These are phyloP conservation scores for Acorus gramineus DNA, from an alignment of 106 monocot genomes.

Conservation along the genomic window DNA sequence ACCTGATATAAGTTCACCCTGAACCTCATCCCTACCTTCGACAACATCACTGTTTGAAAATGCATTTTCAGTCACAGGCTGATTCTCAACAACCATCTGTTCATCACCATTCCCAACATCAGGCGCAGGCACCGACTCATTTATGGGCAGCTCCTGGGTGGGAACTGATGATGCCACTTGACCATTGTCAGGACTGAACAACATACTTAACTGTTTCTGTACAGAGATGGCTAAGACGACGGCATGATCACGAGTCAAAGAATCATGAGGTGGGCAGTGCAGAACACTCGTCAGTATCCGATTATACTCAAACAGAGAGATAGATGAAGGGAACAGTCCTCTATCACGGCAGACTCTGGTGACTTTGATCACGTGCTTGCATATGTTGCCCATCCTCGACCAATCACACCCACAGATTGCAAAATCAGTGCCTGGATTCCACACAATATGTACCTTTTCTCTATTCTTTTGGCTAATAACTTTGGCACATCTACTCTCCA, in stretches of 20 bases:
- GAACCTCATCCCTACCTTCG: not conserved
- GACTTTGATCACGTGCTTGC: slow-evolving; percentile 70
- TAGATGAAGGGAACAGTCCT: slow-evolving; percentile 32
- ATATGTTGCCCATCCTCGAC: slow-evolving; percentile 73
- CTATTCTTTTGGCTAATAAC: slow-evolving; percentile 31
- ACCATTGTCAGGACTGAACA: slow-evolving; percentile 14
- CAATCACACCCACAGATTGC: slow-evolving; percentile 71
- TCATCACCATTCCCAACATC: slow-evolving; percentile 14
- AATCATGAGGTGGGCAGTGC: slow-evolving; percentile 61
- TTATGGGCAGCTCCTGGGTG: slow-evolving; percentile 1
- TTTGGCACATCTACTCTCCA: slow-evolving; percentile 31
- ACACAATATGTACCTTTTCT: slow-evolving; percentile 28
- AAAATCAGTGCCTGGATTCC: slow-evolving; percentile 81
- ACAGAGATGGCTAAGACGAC: slow-evolving; percentile 53
- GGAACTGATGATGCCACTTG: not conserved
- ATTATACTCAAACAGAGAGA: slow-evolving; percentile 42
- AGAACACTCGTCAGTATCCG: slow-evolving; percentile 51
- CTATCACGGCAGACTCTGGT: slow-evolving; percentile 29
- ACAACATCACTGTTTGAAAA: too few species aligned
- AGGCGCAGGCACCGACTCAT: slow-evolving; percentile 2
- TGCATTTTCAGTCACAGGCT: not conserved
- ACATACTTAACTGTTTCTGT: slow-evolving; percentile 40
- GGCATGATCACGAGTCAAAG: slow-evolving; percentile 72
- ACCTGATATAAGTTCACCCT: not conserved
- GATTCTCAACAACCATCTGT: not conserved